phyloP scores from a whole-genome alignment of 1,284 basidiomycete species.

The Uromyces viciae-fabae region DNA sequence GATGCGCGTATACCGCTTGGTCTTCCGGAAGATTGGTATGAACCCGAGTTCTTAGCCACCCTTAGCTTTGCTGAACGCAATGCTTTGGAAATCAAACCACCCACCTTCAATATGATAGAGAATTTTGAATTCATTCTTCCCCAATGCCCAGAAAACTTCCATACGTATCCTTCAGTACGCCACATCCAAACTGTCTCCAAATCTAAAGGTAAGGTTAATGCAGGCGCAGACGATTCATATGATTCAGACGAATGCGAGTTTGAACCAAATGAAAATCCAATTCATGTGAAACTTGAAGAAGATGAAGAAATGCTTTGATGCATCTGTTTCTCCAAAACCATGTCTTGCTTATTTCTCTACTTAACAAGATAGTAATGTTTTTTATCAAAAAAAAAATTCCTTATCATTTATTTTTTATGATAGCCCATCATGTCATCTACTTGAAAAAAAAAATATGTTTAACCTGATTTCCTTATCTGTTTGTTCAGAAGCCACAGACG shows the following conservation, averaged over 20 bases:
- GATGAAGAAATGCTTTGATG: constrained; percentile 10
- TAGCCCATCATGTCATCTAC: too few relatives aligned
- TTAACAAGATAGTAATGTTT: too few relatives aligned
- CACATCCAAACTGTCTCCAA: background rate
- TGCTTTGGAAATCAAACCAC: background rate
- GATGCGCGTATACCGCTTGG: constrained; percentile 25
- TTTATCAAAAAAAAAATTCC: too few relatives aligned
- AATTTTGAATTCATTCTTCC: constrained; percentile 6
- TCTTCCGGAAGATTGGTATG: constrained; percentile 26
- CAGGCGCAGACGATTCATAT: background rate
- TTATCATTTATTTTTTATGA: too few relatives aligned
- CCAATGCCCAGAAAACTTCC: background rate
- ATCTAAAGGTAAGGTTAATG: background rate
- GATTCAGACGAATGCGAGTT: background rate
- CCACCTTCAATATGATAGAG: background rate
- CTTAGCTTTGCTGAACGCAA: constrained; percentile 13
- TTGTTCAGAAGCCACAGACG: too few relatives aligned
- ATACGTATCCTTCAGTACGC: background rate
- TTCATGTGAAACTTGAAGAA: constrained; percentile 1
- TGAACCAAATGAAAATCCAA: background rate
- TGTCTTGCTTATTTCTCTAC: background rate
- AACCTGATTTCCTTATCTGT: too few relatives aligned
- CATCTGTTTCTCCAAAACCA: background rate
- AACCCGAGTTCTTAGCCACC: background rate
- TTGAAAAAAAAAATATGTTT: too few relatives aligned